phyloP scores from a whole-genome alignment of 495 filamentous ascomycete species.

The Trichoderma gamsii region DNA sequence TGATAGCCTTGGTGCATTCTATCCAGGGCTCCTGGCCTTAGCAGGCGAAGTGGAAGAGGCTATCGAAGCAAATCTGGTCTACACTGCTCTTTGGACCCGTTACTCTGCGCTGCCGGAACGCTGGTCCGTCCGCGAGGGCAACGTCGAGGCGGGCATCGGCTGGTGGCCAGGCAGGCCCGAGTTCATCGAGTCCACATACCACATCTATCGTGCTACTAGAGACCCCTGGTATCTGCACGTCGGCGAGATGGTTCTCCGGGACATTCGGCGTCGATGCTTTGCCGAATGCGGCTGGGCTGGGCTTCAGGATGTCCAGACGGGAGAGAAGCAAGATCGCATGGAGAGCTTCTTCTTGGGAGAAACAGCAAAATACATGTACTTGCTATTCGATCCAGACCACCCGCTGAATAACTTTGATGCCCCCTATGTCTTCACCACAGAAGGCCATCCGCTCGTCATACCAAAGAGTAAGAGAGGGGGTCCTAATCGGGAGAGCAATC shows the following conservation, averaged over 20 bases:
- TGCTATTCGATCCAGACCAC: constrained; percentile 80
- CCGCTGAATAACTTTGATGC: constrained; percentile 82
- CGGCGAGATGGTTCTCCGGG: constrained; percentile 88
- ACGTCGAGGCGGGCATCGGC: constrained; percentile 76
- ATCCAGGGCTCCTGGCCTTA: constrained; percentile 81
- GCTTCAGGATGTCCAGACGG: constrained; percentile 83
- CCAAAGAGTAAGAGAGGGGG: constrained; percentile 41
- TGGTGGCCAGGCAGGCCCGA: constrained; percentile 96
- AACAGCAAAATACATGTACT: constrained; percentile 88
- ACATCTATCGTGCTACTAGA: constrained; percentile 84
- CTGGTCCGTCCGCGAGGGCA: constrained; percentile 81
- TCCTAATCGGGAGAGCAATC: background rate
- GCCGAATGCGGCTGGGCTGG: constrained; percentile 93
- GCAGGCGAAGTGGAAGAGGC: constrained; percentile 88
- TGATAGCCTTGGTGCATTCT: constrained; percentile 91
- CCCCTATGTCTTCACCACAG: constrained; percentile 88
- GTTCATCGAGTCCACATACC: constrained; percentile 92
- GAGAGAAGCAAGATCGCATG: constrained; percentile 91
- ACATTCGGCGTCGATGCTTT: constrained; percentile 87
- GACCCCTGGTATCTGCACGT: constrained; percentile 96
- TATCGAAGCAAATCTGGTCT: constrained; percentile 77
- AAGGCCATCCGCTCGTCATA: constrained; percentile 89
- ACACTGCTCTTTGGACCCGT: constrained; percentile 88
- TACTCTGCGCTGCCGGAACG: constrained; percentile 89
- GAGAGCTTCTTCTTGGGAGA: constrained; percentile 98